Conservation (phyloP, 139 green algal species). For the Tetratostichococcus sp. region DNA sequence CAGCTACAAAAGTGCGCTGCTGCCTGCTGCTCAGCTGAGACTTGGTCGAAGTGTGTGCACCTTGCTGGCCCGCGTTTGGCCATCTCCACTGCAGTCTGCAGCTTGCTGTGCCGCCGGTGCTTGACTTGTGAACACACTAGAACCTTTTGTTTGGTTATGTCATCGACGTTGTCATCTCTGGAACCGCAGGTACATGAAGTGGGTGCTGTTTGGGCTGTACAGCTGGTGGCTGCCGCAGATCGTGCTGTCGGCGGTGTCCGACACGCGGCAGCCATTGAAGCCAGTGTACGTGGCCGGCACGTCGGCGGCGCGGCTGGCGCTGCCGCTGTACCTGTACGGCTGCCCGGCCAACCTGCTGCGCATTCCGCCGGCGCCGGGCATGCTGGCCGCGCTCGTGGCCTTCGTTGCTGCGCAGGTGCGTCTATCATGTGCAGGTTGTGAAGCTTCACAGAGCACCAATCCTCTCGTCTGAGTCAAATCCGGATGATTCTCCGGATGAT, state of each 20-base stretch:
- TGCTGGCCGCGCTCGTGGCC: slow-evolving; percentile 40
- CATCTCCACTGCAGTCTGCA: too few relatives aligned
- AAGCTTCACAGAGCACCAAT: too few relatives aligned
- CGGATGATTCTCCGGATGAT: too few relatives aligned
- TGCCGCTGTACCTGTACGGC: slow-evolving; percentile 74
- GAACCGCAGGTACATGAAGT: slow-evolving; percentile 20
- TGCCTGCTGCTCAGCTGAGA: too few relatives aligned
- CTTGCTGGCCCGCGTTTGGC: too few relatives aligned
- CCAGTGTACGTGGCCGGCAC: slow-evolving; percentile 76
- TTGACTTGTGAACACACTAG: too few relatives aligned
- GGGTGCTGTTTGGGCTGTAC: slow-evolving; percentile 51
- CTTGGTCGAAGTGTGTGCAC: too few relatives aligned
- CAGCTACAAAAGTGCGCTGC: slow-evolving; percentile 28
- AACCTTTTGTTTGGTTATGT: too few relatives aligned
- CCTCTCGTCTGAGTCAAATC: too few relatives aligned
- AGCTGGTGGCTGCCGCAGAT: slow-evolving; percentile 89
- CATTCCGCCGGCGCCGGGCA: slow-evolving; percentile 9
- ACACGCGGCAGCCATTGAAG: slow-evolving; percentile 61
- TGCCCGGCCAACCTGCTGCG: slow-evolving; percentile 65
- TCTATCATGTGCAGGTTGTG: background rate
- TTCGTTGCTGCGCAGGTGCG: slow-evolving; percentile 46
- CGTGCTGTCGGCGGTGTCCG: slow-evolving; percentile 46
- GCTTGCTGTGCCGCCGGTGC: too few relatives aligned
- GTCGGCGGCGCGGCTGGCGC: slow-evolving; percentile 35
- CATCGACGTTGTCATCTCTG: background rate